A percentile compares a stretch with the other conserved stretches of the same genome.
These are phyloP conservation scores for Waltergamsia citrina DNA, from an alignment of 2,329 filamentous ascomycete species.

Conservation along the genomic window DNA sequence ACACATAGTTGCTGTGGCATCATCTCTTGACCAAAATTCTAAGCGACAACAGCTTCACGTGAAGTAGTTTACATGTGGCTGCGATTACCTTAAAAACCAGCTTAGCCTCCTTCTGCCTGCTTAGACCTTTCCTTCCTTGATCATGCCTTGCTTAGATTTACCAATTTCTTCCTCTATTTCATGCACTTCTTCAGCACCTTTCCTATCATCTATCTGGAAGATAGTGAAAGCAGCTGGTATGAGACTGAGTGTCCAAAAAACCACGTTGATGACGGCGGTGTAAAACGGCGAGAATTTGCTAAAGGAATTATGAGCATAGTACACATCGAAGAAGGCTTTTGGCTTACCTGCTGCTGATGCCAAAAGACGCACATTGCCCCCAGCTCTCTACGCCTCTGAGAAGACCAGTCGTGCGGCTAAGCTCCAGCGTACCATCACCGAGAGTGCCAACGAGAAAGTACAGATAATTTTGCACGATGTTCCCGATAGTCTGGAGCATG, in stretches of 20 bases:
- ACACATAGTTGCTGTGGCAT: too few species aligned
- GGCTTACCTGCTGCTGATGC: conserved; percentile 11
- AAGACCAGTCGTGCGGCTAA: conserved; percentile 10
- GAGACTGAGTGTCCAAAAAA: conserved; percentile 12
- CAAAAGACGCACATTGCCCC: conserved; percentile 13
- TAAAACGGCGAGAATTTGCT: conserved; percentile 14
- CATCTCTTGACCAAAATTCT: too few species aligned
- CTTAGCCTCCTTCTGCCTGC: too few species aligned
- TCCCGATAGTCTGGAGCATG: conserved; percentile 10
- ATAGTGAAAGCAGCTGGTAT: conserved; percentile 9
- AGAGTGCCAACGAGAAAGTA: conserved; percentile 10
- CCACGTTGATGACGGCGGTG: conserved; percentile 12
- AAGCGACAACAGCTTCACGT: too few species aligned
- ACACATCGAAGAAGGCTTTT: too few species aligned
- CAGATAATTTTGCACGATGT: conserved; percentile 4
- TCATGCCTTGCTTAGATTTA: too few species aligned
- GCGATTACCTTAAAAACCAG: too few species aligned
- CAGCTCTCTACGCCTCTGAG: conserved; percentile 12
- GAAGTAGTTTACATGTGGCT: too few species aligned
- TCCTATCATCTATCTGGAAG: conserved; percentile 10
- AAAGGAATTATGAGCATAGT: too few species aligned
- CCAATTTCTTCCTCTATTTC: too few species aligned
- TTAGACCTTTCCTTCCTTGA: too few species aligned
- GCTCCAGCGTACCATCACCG: conserved; percentile 10
- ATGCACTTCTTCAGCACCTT: neutral